A percentile compares a stretch with the other conserved stretches of the same genome.
Conservation (phyloP, 495 filamentous ascomycete genomes). For the Cudoniella acicularis region DNA sequence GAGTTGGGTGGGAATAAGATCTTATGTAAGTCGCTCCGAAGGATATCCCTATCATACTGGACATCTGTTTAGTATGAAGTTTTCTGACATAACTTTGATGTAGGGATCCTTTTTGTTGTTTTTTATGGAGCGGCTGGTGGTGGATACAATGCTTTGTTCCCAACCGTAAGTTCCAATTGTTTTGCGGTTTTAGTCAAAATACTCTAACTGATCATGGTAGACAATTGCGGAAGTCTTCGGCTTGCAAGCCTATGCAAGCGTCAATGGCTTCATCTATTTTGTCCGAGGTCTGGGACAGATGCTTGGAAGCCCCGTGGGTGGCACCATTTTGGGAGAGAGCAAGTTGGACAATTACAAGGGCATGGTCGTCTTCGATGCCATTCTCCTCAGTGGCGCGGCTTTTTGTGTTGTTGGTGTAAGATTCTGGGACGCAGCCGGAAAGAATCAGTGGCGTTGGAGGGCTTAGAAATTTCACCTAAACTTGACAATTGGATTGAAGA, state of each 20-base stretch:
- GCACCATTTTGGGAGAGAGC: constrained; percentile 34
- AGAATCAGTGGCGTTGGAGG: constrained; percentile 29
- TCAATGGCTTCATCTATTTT: constrained; percentile 56
- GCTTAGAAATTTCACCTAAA: constrained; percentile 25
- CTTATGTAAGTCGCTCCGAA: constrained; percentile 18
- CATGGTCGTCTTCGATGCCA: constrained; percentile 29
- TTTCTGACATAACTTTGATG: too few relatives aligned
- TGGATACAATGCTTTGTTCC: constrained; percentile 44
- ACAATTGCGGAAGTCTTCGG: constrained; percentile 56
- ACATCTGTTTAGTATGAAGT: neutral
- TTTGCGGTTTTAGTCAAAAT: neutral
- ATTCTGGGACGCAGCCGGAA: constrained; percentile 28
- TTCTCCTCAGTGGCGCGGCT: constrained; percentile 22
- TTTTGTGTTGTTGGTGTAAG: constrained; percentile 31
- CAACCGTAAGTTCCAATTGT: constrained; percentile 24
- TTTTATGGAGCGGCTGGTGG: constrained; percentile 50
- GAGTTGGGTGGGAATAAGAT: constrained; percentile 15
- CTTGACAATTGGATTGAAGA: too few relatives aligned
- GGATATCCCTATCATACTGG: constrained; percentile 10
- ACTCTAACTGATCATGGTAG: too few relatives aligned
- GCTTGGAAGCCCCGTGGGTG: constrained; percentile 50
- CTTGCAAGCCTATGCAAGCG: constrained; percentile 53
- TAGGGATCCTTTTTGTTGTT: constrained; percentile 46
- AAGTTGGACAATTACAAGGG: constrained; percentile 20
- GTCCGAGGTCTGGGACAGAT: constrained; percentile 52